These are phyloP conservation scores for Herpotrichia juniperi DNA, from an alignment of 2,329 filamentous ascomycete species.

Conservation along the genomic window DNA sequence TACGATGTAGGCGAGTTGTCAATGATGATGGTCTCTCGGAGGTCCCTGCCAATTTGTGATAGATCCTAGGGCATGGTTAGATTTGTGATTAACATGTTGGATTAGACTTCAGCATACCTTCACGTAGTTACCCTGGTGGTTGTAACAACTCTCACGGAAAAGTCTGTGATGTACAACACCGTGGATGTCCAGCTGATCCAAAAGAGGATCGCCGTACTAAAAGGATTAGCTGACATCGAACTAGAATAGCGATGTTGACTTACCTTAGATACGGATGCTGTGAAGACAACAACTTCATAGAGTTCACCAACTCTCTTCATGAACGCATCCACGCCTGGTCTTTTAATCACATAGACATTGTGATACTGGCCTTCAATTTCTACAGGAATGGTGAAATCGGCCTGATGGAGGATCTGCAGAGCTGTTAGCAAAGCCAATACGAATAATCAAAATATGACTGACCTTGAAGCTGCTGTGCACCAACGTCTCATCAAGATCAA, in stretches of 20 bases:
- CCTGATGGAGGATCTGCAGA: slow-evolving; percentile 90
- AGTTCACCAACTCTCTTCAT: slow-evolving; percentile 98
- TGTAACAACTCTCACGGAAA: slow-evolving; percentile 98
- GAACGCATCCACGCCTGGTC: slow-evolving; percentile 97
- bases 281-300: slow-evolving; percentile 98
- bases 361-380: slow-evolving; percentile 99
- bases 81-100: slow-evolving; percentile 2
- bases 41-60: slow-evolving; percentile 92
- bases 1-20: slow-evolving; percentile 99
- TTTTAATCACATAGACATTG: slow-evolving; percentile 99
- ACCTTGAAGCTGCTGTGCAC: slow-evolving; percentile 99
- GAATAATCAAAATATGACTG: slow-evolving; percentile 25
- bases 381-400: slow-evolving; percentile 97
- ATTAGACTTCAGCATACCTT: slow-evolving; percentile 60
- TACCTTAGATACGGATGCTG: slow-evolving; percentile 96
- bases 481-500: slow-evolving; percentile 94
- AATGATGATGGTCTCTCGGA: slow-evolving; percentile 98
- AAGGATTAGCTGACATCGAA: slow-evolving; percentile 18
- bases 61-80: slow-evolving; percentile 66
- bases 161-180: slow-evolving; percentile 93
- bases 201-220: slow-evolving; percentile 91
- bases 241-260: slow-evolving; percentile 8
- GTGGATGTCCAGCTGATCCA: slow-evolving; percentile 97
- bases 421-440: slow-evolving; percentile 18
- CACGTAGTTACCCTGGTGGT: slow-evolving; percentile 99